These are phyloP conservation scores for Hericium coralloides DNA, from an alignment of 768 basidiomycete genomes.

Conservation along the genomic window DNA sequence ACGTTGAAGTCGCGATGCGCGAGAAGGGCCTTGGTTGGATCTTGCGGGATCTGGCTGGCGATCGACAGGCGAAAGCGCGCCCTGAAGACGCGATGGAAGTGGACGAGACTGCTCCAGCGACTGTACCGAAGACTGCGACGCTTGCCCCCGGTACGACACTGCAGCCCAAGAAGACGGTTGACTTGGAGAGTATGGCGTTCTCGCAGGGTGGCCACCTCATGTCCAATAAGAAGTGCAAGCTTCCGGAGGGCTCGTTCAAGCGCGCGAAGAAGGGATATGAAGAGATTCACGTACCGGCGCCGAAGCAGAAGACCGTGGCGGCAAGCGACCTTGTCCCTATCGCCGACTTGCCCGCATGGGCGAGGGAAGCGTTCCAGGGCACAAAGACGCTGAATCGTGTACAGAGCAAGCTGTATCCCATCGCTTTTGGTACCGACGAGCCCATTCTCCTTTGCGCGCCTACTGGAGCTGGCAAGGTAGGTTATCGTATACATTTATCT, in stretches of 20 bases:
- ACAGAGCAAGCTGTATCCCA: constrained; percentile 87
- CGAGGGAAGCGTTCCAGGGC: constrained; percentile 74
- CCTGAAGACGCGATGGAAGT: constrained; percentile 69
- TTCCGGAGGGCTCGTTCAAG: constrained; percentile 97
- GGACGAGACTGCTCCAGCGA: constrained; percentile 40
- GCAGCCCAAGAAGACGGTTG: constrained; percentile 78
- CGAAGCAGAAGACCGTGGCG: constrained; percentile 61
- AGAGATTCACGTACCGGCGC: constrained; percentile 94
- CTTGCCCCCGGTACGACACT: constrained; percentile 81
- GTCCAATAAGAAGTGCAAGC: constrained; percentile 98
- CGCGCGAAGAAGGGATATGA: constrained; percentile 94
- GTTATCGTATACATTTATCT: constrained; percentile 13
- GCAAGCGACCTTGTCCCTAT: constrained; percentile 69
- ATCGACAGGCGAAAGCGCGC: constrained; percentile 50
- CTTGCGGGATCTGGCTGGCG: constrained; percentile 77
- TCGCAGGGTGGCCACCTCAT: constrained; percentile 93
- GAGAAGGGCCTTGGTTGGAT: constrained; percentile 98
- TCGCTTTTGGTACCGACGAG: constrained; percentile 92
- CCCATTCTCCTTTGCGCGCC: constrained; percentile 95
- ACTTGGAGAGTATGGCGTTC: constrained; percentile 94
- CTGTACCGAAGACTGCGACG: constrained; percentile 75
- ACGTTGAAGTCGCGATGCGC: constrained; percentile 96
- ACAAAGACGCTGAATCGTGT: constrained; percentile 79
- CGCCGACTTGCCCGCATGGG: constrained; percentile 73
- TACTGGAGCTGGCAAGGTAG: constrained; percentile 95